phyloP scores from a whole-genome alignment of 768 basidiomycete species.

The Gymnopilus junonius region DNA sequence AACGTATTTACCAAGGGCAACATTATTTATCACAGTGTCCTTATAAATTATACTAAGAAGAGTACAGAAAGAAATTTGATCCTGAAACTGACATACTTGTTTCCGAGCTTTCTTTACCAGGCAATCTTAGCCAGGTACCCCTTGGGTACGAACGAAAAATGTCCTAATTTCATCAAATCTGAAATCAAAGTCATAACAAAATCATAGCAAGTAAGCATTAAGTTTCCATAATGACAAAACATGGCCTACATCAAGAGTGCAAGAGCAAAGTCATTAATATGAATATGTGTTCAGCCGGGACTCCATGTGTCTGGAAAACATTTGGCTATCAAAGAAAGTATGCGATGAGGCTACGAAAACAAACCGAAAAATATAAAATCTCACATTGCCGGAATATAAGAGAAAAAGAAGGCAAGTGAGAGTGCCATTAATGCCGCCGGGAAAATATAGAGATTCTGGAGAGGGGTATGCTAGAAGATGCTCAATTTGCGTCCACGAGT shows the following conservation, averaged over 20 bases:
- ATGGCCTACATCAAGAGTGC: conserved; percentile 21
- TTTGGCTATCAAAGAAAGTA: conserved; percentile 35
- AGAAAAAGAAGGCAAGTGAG: conserved; percentile 48
- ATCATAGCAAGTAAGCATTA: neutral
- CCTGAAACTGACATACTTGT: neutral
- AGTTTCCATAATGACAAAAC: neutral
- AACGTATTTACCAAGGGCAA: too few species aligned
- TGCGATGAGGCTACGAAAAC: neutral
- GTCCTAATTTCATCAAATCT: conserved; percentile 34
- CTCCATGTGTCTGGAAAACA: conserved; percentile 52
- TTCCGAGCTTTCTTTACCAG: conserved; percentile 19
- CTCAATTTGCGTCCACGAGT: conserved; percentile 58
- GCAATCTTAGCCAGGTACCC: conserved; percentile 23
- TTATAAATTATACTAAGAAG: neutral
- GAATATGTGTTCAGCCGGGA: conserved; percentile 51
- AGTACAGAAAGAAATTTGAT: neutral
- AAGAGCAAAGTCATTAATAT: conserved; percentile 52
- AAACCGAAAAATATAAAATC: neutral
- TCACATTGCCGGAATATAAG: conserved; percentile 44
- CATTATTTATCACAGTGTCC: too few species aligned
- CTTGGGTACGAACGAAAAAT: conserved; percentile 26
- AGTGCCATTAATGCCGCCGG: conserved; percentile 50
- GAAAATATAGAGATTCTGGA: conserved; percentile 45
- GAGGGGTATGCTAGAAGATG: conserved; percentile 59
- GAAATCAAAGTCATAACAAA: neutral